Base-by-base conservation (phyloP, 2,329 filamentous ascomycete species). In the Fusarium zealandicum region DNA sequence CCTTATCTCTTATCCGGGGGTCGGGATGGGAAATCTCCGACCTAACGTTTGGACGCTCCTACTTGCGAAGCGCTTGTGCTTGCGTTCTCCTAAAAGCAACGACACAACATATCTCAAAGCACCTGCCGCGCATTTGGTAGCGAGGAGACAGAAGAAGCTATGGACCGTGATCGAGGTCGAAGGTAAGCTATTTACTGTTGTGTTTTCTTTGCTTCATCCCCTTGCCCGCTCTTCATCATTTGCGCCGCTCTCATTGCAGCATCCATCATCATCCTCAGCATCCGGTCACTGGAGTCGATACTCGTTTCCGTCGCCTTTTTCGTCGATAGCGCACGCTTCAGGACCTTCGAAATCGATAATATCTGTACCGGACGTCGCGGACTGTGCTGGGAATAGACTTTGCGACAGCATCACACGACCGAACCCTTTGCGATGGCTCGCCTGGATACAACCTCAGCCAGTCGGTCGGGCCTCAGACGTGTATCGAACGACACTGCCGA, bases 111-210 rank as follows among this genome's bases (percentile, higher is more conserved):
- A 48, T 40, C 20, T 35, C 17, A 33, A 47, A 49, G 52, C 50
- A 50, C 51, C 22, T 64, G 40, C 54, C 48, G 33, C 50, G 17
- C 37, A 31, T 48, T 48, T 46, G n/a, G 35, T 33, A 39, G 31
- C 30, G 37, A 18, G 44, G 14, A 28, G 14, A 49, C 14, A 48
- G 43, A 42, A 48, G 43, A 42, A 50, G 60, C 30, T 10, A 75
- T 75, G 72, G 72, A 75, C 54, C 72, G 73, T 44, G 74, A 76
- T 54, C 71, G 74, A 50, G 72, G 73, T 55, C 63, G 74, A 42
- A 73, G 73, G 75, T 76, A 58, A 68, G 70, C 56, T 31, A 32
- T 36, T 27, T 9, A 28, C 37, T 25, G n/a, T 27, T 20, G 22
- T 25, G 20, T 36, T 57, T 63, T 49, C 35, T 17, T 53, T 61